Base-by-base conservation (phyloP, 208 protist genomes). In the Sergeia podlipaevii region DNA sequence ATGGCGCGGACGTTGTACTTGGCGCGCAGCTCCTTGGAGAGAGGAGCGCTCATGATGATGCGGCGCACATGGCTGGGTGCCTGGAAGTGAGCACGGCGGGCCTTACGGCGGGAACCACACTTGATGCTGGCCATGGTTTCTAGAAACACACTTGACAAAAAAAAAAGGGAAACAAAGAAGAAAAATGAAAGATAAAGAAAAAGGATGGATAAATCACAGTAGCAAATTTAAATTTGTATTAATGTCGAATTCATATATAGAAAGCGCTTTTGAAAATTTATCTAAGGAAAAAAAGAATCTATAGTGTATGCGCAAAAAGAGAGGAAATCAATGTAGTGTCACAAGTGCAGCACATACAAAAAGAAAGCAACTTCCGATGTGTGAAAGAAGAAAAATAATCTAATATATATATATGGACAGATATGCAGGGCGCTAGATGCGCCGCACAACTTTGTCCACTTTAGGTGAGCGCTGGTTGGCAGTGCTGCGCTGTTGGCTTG, bases 1-100 rank as follows among this genome's bases (percentile, higher is more conserved):
- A 99, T 87, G 28, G 96, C 94, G 58, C 97, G 95, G 20, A 99
- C 96, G 69, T 97, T 92, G 93, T 99, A 97, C 89, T 99, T 99
- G 26, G 82, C 83, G 57, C 97, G 90, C 24, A 99, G 97, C 65
- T 99, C 98, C 78, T 98, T 98, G 21, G 97, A 99, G 27, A 99
- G 94, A 34, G 97, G 79, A 50, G 98, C 79, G 65, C 79, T 96
- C 99, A 99, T 99, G 52, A 98, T 78, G 32, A 97, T 93, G 68
- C 97, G 89, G 58, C 98, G 93, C 54, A 97, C 77, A 52, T 90
- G 69, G 56, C 97, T 99, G 10, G 96, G 93, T 46, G 98, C 98
- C 70, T 89, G 91, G 91, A 99, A 99, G 93, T 99, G 97, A 18
- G 97, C 98, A 77, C 99, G 99, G 71, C 98, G 91, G 60, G 72